Evolutionary conservation across 768 basidiomycete genomes (phyloP).

Genomic region (Mycena epipterygia): DNA sequence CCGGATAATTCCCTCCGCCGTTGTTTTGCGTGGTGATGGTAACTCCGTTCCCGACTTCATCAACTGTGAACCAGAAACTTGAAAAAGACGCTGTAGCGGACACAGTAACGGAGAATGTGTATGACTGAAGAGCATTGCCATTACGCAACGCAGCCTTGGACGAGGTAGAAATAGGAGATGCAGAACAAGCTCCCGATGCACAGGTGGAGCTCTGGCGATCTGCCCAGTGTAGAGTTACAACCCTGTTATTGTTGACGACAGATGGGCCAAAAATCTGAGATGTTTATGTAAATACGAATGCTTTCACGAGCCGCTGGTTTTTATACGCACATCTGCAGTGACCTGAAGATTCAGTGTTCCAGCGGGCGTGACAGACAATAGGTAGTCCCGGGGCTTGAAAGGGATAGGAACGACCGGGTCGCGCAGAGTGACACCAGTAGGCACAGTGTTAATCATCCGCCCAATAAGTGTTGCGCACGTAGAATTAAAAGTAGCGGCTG

Average conservation of each 20-base stretch:
- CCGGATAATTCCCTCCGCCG: constrained; percentile 27
- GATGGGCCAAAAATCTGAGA: constrained; percentile 22
- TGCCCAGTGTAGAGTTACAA: constrained; percentile 26
- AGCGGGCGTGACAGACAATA: constrained; percentile 13
- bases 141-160: constrained; percentile 10
- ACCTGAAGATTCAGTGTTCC: constrained; percentile 25
- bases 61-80: constrained; percentile 30
- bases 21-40: constrained; percentile 26
- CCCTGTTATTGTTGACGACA: constrained; percentile 13
- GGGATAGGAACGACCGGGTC: constrained; percentile 24
- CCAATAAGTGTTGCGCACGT: constrained; percentile 14
- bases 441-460: constrained; percentile 25
- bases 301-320: background rate
- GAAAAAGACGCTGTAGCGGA: constrained; percentile 24
- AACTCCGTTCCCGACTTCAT: constrained; percentile 21
- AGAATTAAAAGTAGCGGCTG: constrained; percentile 5
- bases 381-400: constrained; percentile 25
- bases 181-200: constrained; percentile 23
- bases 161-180: constrained; percentile 3
- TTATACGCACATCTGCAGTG: constrained; percentile 20
- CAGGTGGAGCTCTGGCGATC: constrained; percentile 22
- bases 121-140: constrained; percentile 23
- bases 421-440: constrained; percentile 11
- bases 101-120: constrained; percentile 20
- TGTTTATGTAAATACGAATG: background rate